These are phyloP conservation scores for Rhizophlyctis rosea DNA, from an alignment of 192 early-diverging fungal genomes.

Conservation along the genomic window DNA sequence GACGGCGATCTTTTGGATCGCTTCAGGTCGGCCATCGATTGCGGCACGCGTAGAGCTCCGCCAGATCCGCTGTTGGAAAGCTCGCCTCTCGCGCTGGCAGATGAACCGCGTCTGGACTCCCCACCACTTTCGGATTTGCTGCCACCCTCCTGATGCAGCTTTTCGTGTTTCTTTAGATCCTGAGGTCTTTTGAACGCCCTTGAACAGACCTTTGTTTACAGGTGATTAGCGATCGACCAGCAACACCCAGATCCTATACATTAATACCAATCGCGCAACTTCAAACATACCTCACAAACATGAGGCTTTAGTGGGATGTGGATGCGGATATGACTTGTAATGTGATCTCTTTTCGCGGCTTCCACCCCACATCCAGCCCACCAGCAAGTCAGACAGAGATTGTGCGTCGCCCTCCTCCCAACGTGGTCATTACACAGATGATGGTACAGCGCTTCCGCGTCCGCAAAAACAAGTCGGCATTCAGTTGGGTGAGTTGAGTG, in stretches of 20 bases:
- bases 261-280: background rate
- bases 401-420: conserved; percentile 82
- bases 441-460: conserved; percentile 79
- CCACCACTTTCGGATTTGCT: no score
- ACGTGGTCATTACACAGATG: conserved; percentile 90
- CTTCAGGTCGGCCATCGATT: background rate
- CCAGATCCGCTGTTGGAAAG: background rate
- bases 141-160: conserved; percentile 30
- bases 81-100: background rate
- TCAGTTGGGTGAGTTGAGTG: conserved; percentile 3
- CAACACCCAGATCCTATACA: background rate
- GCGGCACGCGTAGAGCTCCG: conserved; percentile 11
- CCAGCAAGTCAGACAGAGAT: conserved; percentile 82
- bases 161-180: conserved; percentile 92
- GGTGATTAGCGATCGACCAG: background rate
- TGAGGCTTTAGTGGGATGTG: conserved; percentile 92
- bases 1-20: background rate
- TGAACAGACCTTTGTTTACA: conserved; percentile 49
- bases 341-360: conserved; percentile 89
- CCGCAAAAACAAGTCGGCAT: conserved; percentile 50
- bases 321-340: conserved; percentile 93
- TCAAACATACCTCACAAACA: conserved; percentile 74
- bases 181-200: conserved; percentile 91
- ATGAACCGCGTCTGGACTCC: background rate
- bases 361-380: conserved; percentile 78